A percentile compares a stretch with the other conserved stretches of the same genome.
Conservation (phyloP, 73 alveolate species). For the Paramecium primaurelia region DNA sequence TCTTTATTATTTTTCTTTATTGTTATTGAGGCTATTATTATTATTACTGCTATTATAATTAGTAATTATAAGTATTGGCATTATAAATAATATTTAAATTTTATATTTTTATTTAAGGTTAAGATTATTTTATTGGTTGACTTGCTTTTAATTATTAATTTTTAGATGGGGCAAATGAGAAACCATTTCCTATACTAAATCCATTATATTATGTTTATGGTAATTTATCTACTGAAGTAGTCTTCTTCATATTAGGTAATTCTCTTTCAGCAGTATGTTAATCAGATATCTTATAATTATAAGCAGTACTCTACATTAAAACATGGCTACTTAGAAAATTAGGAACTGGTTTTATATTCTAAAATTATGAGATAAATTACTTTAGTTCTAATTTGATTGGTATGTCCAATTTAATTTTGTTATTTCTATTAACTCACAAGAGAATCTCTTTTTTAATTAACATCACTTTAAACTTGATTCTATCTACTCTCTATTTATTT, state of each 20-base stretch:
- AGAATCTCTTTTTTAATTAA: background rate
- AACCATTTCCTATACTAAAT: background rate
- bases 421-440: background rate
- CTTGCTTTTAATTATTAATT: background rate
- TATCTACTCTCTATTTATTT: constrained; percentile 35
- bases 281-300: constrained; percentile 28
- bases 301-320: background rate
- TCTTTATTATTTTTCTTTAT: background rate
- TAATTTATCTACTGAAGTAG: constrained; percentile 20
- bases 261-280: background rate
- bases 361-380: background rate
- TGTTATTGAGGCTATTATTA: background rate
- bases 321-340: constrained; percentile 2
- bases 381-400: background rate
- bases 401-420: background rate
- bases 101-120: constrained; percentile 27
- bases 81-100: constrained; percentile 50
- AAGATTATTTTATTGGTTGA: background rate
- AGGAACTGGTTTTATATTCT: background rate
- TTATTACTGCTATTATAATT: background rate
- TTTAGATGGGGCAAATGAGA: background rate
- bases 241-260: background rate
- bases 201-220: constrained; percentile 42
- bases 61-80: constrained; percentile 53
- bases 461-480: background rate